Base-by-base conservation (phyloP, 768 basidiomycete species). In the Tulasnella sp. region DNA sequence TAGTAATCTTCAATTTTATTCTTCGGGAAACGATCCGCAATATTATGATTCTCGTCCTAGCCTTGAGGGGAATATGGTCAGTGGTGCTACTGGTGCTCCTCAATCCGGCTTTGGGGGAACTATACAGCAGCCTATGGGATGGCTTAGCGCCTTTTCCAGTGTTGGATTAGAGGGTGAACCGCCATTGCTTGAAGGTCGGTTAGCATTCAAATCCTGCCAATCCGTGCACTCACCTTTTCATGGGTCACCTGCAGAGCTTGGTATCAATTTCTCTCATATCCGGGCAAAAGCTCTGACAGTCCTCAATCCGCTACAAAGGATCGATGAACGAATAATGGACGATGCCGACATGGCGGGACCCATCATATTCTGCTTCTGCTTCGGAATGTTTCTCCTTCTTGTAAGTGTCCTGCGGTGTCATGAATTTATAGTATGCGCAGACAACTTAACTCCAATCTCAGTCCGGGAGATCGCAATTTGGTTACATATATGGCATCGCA, bases 401-500 rank as follows among this genome's bases (percentile, higher is more conserved):
- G 95, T 96, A 52, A 61, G 90, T 78, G 13, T 42, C 34, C 22
- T 29, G 27, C 7, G 7, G 25, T 3, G 28, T 15, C 24, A 22
- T 27, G 1, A n/a, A n/a, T n/a, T n/a, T n/a, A n/a, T n/a, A n/a
- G n/a, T n/a, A n/a, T n/a, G n/a, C n/a, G n/a, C n/a, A n/a, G n/a
- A n/a, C n/a, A n/a, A n/a, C 39, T n/a, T 7, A 19, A 22, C n/a
- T 27, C 37, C 8, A 25, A n/a, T 53, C 10, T 53, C 22, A 99
- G 95, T 95, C 93, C 5, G 95, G 95, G 53, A 96, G 95, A 70
- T 86, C 88, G 3, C 95, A 98, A 63, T 99, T 99, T 66, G 90
- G 87, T 43, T 98, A 96, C 65, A 98, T 98, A 53, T 99, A 99
- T 64, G 95, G 93, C 32, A 87, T 99, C 56, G 93, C 85, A 47